phyloP scores from a whole-genome alignment of 192 early-diverging fungal species.

The Gonapodya prolifera region DNA sequence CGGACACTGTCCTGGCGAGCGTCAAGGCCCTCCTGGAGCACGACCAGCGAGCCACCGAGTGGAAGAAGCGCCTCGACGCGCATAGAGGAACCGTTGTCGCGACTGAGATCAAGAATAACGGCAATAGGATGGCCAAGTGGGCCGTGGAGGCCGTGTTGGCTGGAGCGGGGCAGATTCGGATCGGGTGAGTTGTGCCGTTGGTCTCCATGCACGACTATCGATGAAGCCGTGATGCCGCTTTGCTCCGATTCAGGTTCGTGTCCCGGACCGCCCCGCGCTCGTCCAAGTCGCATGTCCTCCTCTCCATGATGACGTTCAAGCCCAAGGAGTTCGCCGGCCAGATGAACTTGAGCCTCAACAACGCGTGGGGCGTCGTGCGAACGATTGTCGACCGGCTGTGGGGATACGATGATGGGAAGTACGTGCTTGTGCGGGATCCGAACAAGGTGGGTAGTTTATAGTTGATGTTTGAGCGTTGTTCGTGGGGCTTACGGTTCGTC shows the following conservation, averaged over 20 bases:
- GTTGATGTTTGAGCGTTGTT: neutral
- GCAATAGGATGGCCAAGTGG: slow-evolving; percentile 88
- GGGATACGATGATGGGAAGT: slow-evolving; percentile 83
- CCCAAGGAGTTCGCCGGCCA: slow-evolving; percentile 83
- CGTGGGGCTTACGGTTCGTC: neutral
- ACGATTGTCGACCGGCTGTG: slow-evolving; percentile 79
- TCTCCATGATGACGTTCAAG: slow-evolving; percentile 74
- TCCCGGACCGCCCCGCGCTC: slow-evolving; percentile 30
- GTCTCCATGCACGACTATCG: too few relatives aligned
- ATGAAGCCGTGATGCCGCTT: neutral
- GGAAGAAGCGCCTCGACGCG: slow-evolving; percentile 86
- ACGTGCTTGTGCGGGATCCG: slow-evolving; percentile 91
- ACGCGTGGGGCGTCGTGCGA: slow-evolving; percentile 94
- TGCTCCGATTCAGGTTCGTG: slow-evolving; percentile 18
- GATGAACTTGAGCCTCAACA: slow-evolving; percentile 71
- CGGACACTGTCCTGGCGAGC: slow-evolving; percentile 41
- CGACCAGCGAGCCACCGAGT: slow-evolving; percentile 80
- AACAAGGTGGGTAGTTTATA: slow-evolving; percentile 50
- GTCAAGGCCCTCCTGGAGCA: slow-evolving; percentile 87
- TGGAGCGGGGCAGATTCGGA: slow-evolving; percentile 77
- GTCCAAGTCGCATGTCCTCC: slow-evolving; percentile 60
- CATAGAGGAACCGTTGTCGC: slow-evolving; percentile 94
- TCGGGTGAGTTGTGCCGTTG: slow-evolving; percentile 60
- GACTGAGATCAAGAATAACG: slow-evolving; percentile 96
- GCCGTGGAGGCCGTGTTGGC: slow-evolving; percentile 81